Evolutionary conservation across 306 rosid genomes (phyloP), one percentile per base, ranked within the genome.

Genomic region (Cicer cuneatum): DNA sequence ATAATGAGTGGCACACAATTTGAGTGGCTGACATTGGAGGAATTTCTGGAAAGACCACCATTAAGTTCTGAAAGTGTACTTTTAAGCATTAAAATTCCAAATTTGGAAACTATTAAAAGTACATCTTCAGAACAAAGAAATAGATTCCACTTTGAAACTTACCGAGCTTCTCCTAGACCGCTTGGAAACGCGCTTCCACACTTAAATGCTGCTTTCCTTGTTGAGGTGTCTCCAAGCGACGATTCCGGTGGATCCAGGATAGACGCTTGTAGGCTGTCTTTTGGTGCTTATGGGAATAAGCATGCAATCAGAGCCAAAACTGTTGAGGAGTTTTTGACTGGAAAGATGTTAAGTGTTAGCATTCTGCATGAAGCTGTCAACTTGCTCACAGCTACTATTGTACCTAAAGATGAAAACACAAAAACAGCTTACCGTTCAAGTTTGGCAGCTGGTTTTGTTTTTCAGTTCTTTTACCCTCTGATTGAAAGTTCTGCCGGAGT

Each of bases 181-280:
- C 93, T 94, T 46, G 97, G 97, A 79, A 94, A 90, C 45, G 87
- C 93, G 33, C 82, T 94, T 74, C 76, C 97, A 7, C 85, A 84
- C 76, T 73, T 91, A 65, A 89, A 90, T 83, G 93, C 97, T 54
- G 97, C 96, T 71, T 89, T 94, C 84, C 79, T 91, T 54, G 94
- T 83, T 19, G 84, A 83, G 73, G 79, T 90, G 48, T 91, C 90
- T 73, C 79, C 82, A 15, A 49, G 86, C 77, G 63, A 88, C 8
- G 77, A 76, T 71, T 81, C 87, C 35, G 81, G 78, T 65, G 91
- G 86, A 56, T 62, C 79, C 38, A 7, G 68, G 49, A 69, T 94
- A 42, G 76, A 85, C 43, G 43, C 76, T 41, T 91, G 97, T 72
- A 87, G 81, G 78, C 58, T 94, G 83, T 81, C 96, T 70, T 89